phyloP scores from a whole-genome alignment of 257 asterid species.

The Marsdenia floribunda region DNA sequence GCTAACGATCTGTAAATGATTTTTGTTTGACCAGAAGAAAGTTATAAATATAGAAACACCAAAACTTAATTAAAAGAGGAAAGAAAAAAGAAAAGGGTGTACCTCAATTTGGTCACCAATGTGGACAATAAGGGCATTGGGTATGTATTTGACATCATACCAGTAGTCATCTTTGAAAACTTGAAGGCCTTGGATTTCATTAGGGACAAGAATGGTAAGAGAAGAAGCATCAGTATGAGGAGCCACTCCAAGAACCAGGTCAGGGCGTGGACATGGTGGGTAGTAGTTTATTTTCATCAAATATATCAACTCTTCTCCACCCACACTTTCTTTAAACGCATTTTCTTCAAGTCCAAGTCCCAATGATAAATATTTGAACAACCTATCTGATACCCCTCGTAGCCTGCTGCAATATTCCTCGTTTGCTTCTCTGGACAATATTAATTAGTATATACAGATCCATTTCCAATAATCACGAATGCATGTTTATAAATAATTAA shows the following conservation, averaged over 20 bases:
- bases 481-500: no score
- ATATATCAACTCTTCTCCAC: conserved; percentile 50
- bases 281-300: conserved; percentile 78
- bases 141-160: conserved; percentile 75
- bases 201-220: conserved; percentile 71
- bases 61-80: no score
- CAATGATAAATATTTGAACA: conserved; percentile 47
- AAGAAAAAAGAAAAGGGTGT: background rate
- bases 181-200: conserved; percentile 84
- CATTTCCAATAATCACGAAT: no score
- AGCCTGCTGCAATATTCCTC: conserved; percentile 51
- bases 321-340: conserved; percentile 45
- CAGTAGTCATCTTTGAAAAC: conserved; percentile 59
- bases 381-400: conserved; percentile 37
- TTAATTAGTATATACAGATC: no score
- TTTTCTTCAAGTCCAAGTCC: conserved; percentile 57
- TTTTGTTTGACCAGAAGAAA: background rate
- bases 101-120: conserved; percentile 93
- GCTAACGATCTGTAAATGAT: conserved; percentile 48
- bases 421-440: conserved; percentile 46
- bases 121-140: conserved; percentile 76
- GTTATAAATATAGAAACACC: no score
- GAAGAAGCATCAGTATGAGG: conserved; percentile 84
- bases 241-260: conserved; percentile 81
- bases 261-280: conserved; percentile 92